These are phyloP conservation scores for Penicillium manginii DNA, from an alignment of 495 filamentous ascomycete genomes.

Conservation along the genomic window DNA sequence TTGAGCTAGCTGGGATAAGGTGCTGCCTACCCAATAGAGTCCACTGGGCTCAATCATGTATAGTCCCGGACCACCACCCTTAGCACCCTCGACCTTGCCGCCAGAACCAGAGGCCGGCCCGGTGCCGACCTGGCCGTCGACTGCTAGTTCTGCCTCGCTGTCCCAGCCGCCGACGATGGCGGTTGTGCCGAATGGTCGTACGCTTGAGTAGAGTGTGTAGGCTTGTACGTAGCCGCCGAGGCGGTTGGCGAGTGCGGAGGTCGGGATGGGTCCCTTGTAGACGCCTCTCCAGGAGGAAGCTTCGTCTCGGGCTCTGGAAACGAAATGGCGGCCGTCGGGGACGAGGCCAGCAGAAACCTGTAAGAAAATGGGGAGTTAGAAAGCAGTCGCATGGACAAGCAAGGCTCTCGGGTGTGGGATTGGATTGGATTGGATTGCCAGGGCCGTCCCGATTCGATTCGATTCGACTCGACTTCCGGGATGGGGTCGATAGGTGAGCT, in stretches of 20 bases:
- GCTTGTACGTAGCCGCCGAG: constrained; percentile 96
- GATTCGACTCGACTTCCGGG: too few species aligned
- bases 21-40: constrained; percentile 76
- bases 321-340: constrained; percentile 93
- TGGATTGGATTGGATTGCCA: too few species aligned
- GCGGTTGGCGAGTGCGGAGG: constrained; percentile 80
- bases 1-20: too few species aligned
- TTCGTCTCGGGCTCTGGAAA: constrained; percentile 92
- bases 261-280: constrained; percentile 91
- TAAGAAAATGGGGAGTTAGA: constrained; percentile 9
- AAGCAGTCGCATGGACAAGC: too few species aligned
- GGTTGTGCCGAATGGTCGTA: constrained; percentile 94
- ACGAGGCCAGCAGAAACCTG: constrained; percentile 92
- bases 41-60: constrained; percentile 99
- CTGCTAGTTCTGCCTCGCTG: constrained; percentile 72
- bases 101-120: constrained; percentile 79
- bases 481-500: too few species aligned
- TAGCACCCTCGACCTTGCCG: constrained; percentile 73
- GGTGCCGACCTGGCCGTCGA: constrained; percentile 84
- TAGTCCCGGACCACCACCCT: constrained; percentile 84
- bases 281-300: constrained; percentile 82
- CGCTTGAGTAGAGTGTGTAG: constrained; percentile 94
- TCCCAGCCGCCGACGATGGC: constrained; percentile 95
- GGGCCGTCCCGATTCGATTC: too few species aligned
- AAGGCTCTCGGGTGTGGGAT: too few species aligned